These are phyloP conservation scores for Aureobasidium mangrovei DNA, from an alignment of 2,329 filamentous ascomycete genomes.

Conservation along the genomic window DNA sequence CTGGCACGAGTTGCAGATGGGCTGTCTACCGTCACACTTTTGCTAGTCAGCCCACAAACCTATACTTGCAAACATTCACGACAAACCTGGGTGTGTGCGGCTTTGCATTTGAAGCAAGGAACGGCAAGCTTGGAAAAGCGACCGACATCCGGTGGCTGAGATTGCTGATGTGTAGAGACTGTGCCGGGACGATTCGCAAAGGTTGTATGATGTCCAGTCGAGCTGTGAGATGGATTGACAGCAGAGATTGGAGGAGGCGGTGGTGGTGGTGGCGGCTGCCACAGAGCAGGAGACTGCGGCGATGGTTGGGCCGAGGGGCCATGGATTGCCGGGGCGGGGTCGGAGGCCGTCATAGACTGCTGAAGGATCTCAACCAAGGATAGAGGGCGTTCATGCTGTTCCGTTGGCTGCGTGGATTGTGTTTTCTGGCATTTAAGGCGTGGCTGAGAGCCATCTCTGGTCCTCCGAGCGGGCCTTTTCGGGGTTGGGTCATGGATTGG, in stretches of 20 bases:
- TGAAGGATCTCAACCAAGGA: conserved; percentile 24
- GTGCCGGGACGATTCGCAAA: not conserved
- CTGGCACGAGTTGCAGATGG: conserved; percentile 9
- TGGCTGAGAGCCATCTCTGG: conserved; percentile 5
- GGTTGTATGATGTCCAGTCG: not conserved
- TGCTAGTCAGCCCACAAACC: not conserved
- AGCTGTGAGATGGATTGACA: not conserved
- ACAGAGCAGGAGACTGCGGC: not conserved
- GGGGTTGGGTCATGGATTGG: not conserved
- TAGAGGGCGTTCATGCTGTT: conserved; percentile 17
- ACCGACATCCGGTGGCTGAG: conserved; percentile 7
- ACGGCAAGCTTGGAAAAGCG: conserved; percentile 11
- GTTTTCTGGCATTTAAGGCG: conserved; percentile 10
- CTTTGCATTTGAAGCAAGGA: conserved; percentile 14
- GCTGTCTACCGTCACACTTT: conserved; percentile 13
- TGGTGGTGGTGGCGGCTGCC: not conserved
- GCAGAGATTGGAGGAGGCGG: not conserved
- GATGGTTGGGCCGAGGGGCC: not conserved
- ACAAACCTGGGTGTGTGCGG: conserved; percentile 5
- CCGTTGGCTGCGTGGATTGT: not conserved
- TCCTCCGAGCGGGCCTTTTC: not conserved
- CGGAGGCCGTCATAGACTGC: conserved; percentile 14
- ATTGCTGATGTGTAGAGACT: not conserved
- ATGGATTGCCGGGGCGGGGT: not conserved
- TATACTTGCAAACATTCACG: not conserved